Evolutionary conservation across 1,139 yeast genomes (phyloP).

Genomic region (Debaryomycetaceae sp.): DNA sequence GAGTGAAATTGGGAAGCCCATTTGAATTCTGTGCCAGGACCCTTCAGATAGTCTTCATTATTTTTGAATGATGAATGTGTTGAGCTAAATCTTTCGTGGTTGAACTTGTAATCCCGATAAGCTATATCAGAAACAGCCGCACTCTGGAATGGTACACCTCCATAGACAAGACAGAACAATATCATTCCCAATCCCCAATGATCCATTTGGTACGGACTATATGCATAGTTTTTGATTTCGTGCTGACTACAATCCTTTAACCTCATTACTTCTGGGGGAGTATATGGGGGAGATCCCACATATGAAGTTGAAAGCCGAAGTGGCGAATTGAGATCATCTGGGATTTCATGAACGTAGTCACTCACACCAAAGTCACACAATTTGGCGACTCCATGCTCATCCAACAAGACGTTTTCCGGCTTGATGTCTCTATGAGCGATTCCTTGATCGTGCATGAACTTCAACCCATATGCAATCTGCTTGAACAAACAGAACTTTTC

Average conservation of each 20-base stretch:
- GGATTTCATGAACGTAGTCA: conserved; percentile 57
- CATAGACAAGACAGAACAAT: conserved; percentile 57
- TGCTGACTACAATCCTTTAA: conserved; percentile 37
- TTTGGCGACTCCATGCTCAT: conserved; percentile 57
- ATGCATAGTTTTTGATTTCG: conserved; percentile 43
- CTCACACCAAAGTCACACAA: conserved; percentile 78
- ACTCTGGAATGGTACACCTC: conserved; percentile 57
- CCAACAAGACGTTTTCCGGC: conserved; percentile 60
- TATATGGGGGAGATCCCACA: conserved; percentile 79
- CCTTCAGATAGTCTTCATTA: conserved; percentile 41
- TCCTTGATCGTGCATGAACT: conserved; percentile 53
- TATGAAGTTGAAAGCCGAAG: conserved; percentile 43
- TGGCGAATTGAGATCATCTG: conserved; percentile 49
- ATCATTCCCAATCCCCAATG: conserved; percentile 70
- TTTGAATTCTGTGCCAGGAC: conserved; percentile 67
- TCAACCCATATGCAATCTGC: conserved; percentile 51
- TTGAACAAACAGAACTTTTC: conserved; percentile 65
- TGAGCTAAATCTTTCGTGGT: conserved; percentile 47
- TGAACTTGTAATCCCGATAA: conserved; percentile 55
- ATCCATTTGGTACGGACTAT: conserved; percentile 69
- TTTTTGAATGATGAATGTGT: conserved; percentile 55
- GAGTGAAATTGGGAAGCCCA: conserved; percentile 60
- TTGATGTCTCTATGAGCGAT: conserved; percentile 65
- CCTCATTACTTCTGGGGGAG: conserved; percentile 72
- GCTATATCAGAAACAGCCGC: conserved; percentile 51